phyloP scores from a whole-genome alignment of 306 rosid species.

The Cucumis hystrix region DNA sequence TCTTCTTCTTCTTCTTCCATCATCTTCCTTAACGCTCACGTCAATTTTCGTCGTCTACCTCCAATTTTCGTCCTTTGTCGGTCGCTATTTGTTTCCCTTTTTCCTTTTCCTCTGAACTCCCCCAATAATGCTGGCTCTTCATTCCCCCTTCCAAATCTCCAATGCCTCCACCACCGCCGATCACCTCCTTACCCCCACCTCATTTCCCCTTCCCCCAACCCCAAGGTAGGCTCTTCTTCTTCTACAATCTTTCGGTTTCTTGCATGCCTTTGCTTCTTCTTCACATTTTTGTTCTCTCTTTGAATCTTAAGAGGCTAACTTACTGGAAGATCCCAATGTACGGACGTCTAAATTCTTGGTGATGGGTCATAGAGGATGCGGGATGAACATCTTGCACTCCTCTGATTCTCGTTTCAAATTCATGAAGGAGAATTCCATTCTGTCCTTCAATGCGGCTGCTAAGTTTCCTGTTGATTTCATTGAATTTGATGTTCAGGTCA shows the following conservation, averaged over 20 bases:
- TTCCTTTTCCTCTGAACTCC: slow-evolving; percentile 2
- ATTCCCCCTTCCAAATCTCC: slow-evolving; percentile 27
- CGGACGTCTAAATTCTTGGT: slow-evolving; percentile 31
- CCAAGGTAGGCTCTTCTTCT: neutral
- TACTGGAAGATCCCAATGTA: neutral
- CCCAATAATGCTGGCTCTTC: neutral
- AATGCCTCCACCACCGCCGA: slow-evolving; percentile 39
- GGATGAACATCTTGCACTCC: slow-evolving; percentile 64
- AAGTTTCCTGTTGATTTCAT: slow-evolving; percentile 46
- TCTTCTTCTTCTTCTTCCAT: neutral
- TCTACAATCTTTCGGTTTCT: neutral
- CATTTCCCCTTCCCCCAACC: neutral
- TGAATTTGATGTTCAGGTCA: slow-evolving; percentile 83
- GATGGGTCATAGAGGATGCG: slow-evolving; percentile 69
- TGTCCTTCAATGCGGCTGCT: slow-evolving; percentile 51
- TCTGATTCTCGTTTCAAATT: slow-evolving; percentile 41
- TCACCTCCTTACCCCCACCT: slow-evolving; percentile 18
- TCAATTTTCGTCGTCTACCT: neutral
- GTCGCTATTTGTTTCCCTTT: neutral
- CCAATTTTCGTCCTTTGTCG: neutral
- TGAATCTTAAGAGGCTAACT: neutral
- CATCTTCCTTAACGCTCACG: neutral
- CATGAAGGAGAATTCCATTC: slow-evolving; percentile 61
- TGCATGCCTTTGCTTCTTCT: no score
- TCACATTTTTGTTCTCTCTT: neutral